Base-by-base conservation (phyloP, 495 filamentous ascomycete species). In the Penicillium cinerascens region DNA sequence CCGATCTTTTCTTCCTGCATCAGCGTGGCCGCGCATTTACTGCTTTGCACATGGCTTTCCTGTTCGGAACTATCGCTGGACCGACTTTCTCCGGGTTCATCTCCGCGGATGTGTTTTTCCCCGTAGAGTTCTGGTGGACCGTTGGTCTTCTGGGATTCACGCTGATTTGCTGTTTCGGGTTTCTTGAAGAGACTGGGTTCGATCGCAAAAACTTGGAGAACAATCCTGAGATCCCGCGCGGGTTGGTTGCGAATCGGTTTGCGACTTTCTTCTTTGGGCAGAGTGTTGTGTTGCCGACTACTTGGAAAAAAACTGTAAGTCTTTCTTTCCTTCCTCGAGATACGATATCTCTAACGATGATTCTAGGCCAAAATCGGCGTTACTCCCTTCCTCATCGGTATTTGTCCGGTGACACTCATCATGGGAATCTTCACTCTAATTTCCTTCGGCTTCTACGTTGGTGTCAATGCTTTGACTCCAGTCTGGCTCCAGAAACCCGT, bases 101-200 rank as follows among this genome's bases (percentile, higher is more conserved):
- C 48, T 67, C 72, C 0, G 60, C 67, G 0, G 54, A 65, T n/a
- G 57, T 53, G 0, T 68, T 69, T 15, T 81, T 76, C 68, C 65
- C 69, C 0, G 60, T 72, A 6, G 68, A 72, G 48, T 79, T 77
- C 60, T 82, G 79, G 77, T 81, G 77, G 77, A 73, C 71, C 0
- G 62, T 79, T 1, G 73, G 65, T 8, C 49, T 74, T 0, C 52
- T 74, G 1, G 75, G 69, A 3, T 61, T 71, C 20, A 62, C 73
- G 6, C 63, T 74, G 16, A 60, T 78, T 17, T 58, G 71, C n/a
- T 65, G 75, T 8, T 72, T 80, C 29, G 38, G 66, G 25, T 74
- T 75, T 47, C 60, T 78, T 5, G 73, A 80, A 47, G 77, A 82
- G 29, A 80, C 77, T 0, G 60, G 59, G 0, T 75, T 62, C 42